Conservation (phyloP, 805 yeast genomes). For the Saturnispora quitensis region DNA sequence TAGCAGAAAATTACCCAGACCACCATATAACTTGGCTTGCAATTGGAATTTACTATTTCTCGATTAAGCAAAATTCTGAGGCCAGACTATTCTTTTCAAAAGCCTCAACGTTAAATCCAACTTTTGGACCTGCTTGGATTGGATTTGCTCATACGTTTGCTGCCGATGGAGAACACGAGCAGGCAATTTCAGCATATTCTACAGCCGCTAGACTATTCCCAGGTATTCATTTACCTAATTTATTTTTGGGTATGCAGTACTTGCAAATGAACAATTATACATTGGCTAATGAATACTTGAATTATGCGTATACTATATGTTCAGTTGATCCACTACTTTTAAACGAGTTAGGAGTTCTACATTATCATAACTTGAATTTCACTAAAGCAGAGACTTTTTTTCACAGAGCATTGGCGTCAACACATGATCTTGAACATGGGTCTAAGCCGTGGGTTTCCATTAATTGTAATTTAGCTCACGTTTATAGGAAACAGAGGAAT, state of each 20-base stretch:
- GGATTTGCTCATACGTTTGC: slow-evolving; percentile 98
- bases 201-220: slow-evolving; percentile 89
- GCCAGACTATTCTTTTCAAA: slow-evolving; percentile 84
- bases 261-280: slow-evolving; percentile 75
- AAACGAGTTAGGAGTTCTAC: slow-evolving; percentile 90
- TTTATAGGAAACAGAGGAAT: slow-evolving; percentile 58
- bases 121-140: slow-evolving; percentile 92
- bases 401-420: slow-evolving; percentile 60
- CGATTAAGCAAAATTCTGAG: slow-evolving; percentile 62
- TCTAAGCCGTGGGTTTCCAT: slow-evolving; percentile 79
- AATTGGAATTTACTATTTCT: slow-evolving; percentile 80
- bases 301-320: slow-evolving; percentile 67
- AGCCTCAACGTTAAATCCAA: slow-evolving; percentile 81
- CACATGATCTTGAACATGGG: slow-evolving; percentile 62
- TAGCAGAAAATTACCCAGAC: slow-evolving; percentile 78
- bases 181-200: slow-evolving; percentile 93
- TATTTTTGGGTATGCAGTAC: slow-evolving; percentile 95
- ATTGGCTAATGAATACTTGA: slow-evolving; percentile 78
- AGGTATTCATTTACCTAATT: slow-evolving; percentile 81
- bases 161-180: slow-evolving; percentile 97
- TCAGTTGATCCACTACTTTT: slow-evolving; percentile 78
- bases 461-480: slow-evolving; percentile 82
- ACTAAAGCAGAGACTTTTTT: slow-evolving; percentile 62
- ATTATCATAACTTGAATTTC: slow-evolving; percentile 65
- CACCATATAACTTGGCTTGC: slow-evolving; percentile 85